Evolutionary conservation across 441 rosid genomes (phyloP), one percentile per base, ranked within the genome.

Genomic region (Lagerstroemia fauriei): DNA sequence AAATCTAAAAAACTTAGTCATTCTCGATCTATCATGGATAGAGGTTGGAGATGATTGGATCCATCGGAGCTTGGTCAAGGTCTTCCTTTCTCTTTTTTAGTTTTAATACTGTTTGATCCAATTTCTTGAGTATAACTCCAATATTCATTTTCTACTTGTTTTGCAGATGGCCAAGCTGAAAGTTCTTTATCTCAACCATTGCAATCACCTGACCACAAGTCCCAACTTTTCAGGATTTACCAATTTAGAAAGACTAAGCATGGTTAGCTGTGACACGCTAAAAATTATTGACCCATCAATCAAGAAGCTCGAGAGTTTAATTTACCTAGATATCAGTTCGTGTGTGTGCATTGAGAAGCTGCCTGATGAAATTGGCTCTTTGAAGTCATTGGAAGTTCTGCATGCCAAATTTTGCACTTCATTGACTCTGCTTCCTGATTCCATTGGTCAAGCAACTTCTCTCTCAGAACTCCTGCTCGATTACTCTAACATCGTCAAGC

Each of bases 161-260:
- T 70, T 70, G 14, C 73, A 70, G 73, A 70, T 70, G 73, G 63
- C 63, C 25, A 25, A 73, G 76, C 76, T 73, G 29, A 73, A 73
- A 73, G 76, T 47, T 73, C 76, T 73, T 73, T 38, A 73, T 44
- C 76, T 73, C 27, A 73, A 38, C 50, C 51, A 41, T 41, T 73
- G 50, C 76, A 25, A 44, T 38, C 27, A 38, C 51, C 76, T 73
- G n/a, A 41, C 47, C 47, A 73, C 16, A 38, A 32, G 27, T 73
- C 27, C 31, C n/a, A n/a, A 73, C 51, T 73, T 73, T 47, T 32
- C 76, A 38, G 51, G 27, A 10, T 20, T 44, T 17, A 41, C 76
- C 25, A 73, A 44, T 41, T 44, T 73, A 44, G 76, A 73, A 51
- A 73, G 76, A 47, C 27, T 73, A 25, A 73, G 47, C 51, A 20